A percentile compares a stretch with the other conserved stretches of the same genome.
phyloP scores from a whole-genome alignment of 257 asterid genomes.

The Solanum rostratum region DNA sequence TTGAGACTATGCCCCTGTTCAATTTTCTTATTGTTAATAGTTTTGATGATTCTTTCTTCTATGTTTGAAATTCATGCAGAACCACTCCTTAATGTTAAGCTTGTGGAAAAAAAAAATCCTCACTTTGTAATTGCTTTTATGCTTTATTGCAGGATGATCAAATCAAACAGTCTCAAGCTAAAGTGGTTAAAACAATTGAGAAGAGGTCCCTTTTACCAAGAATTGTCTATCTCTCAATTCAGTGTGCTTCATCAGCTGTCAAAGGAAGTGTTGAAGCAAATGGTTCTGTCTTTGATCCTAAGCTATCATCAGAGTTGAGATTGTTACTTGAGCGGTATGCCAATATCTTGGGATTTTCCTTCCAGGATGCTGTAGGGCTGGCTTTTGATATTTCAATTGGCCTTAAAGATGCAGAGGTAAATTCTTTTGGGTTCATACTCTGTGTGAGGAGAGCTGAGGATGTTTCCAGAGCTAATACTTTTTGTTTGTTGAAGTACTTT shows the following conservation, averaged over 20 bases:
- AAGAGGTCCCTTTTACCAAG: conserved; percentile 93
- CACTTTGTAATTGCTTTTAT: neutral
- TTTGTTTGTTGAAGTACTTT: neutral
- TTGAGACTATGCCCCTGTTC: neutral
- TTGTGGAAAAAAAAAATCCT: neutral
- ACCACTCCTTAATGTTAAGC: neutral
- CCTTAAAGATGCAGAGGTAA: conserved; percentile 53
- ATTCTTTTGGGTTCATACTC: neutral
- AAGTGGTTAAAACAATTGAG: conserved; percentile 39
- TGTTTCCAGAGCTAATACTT: neutral
- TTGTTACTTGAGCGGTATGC: conserved; percentile 77
- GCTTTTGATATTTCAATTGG: conserved; percentile 59
- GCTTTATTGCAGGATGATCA: conserved; percentile 30
- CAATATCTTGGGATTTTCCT: conserved; percentile 51
- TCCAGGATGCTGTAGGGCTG: conserved; percentile 71
- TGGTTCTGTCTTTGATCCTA: conserved; percentile 51
- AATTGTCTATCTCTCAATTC: conserved; percentile 68
- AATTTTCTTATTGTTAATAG: neutral
- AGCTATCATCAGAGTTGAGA: conserved; percentile 56
- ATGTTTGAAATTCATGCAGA: neutral
- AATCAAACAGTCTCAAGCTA: conserved; percentile 45
- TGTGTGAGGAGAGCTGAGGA: neutral
- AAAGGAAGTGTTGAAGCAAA: conserved; percentile 67
- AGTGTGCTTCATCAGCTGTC: conserved; percentile 62
- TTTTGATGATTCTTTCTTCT: neutral